A percentile compares a stretch with the other conserved stretches of the same genome.
Evolutionary conservation across 2,329 filamentous ascomycete genomes (phyloP).

Genomic region (Claviceps humidiphila): DNA sequence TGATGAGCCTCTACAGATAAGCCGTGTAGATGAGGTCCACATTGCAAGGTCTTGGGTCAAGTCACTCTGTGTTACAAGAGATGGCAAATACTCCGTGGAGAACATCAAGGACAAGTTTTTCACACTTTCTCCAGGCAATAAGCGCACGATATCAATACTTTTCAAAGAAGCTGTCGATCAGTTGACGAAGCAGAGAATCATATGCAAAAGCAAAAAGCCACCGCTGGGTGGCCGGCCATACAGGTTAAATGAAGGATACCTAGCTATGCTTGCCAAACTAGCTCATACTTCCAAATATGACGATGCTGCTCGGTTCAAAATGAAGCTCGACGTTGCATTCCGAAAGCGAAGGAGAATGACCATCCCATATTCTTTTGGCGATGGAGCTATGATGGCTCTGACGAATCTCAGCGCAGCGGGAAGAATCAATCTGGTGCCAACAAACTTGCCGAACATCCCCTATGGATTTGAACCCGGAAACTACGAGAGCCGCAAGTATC

Average conservation of each 20-base stretch:
- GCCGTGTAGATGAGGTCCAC: slow-evolving; percentile 18
- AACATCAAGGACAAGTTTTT: slow-evolving; percentile 38
- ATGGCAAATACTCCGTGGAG: slow-evolving; percentile 33
- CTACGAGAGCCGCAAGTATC: slow-evolving; percentile 57
- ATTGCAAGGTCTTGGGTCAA: slow-evolving; percentile 47
- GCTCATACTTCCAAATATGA: slow-evolving; percentile 40
- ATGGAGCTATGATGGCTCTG: slow-evolving; percentile 54
- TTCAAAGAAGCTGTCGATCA: slow-evolving; percentile 35
- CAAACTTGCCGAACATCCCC: slow-evolving; percentile 46
- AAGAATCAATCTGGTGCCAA: slow-evolving; percentile 38
- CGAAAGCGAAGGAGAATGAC: slow-evolving; percentile 24
- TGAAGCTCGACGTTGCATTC: slow-evolving; percentile 43
- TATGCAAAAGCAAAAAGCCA: slow-evolving; percentile 46
- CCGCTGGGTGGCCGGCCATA: slow-evolving; percentile 48
- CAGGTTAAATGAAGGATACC: slow-evolving; percentile 46
- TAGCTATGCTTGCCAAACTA: slow-evolving; percentile 41
- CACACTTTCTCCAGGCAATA: slow-evolving; percentile 29
- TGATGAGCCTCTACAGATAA: not conserved
- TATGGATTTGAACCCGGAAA: slow-evolving; percentile 59
- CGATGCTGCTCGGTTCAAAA: slow-evolving; percentile 47
- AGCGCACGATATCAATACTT: slow-evolving; percentile 26
- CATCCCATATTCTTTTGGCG: slow-evolving; percentile 44
- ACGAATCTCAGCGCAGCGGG: slow-evolving; percentile 50
- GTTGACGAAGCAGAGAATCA: slow-evolving; percentile 38
- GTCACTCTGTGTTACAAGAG: slow-evolving; percentile 41